Base-by-base conservation (phyloP, 2,329 filamentous ascomycete genomes). In the Penicillium sp. region DNA sequence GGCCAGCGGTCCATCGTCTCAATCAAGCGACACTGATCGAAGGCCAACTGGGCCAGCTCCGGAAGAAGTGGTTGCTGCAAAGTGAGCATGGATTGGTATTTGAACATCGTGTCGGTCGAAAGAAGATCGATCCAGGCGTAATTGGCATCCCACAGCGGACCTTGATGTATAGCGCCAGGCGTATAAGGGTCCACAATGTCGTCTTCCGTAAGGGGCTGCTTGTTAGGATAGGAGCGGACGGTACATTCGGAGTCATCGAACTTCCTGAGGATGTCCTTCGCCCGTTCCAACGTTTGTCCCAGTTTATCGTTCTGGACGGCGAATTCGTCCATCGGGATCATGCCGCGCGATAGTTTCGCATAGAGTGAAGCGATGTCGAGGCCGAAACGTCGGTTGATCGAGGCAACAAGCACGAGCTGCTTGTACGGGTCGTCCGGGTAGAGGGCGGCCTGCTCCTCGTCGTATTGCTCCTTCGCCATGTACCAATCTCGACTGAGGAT, bases 321-420 rank as follows among this genome's bases (percentile, higher is more conserved):
- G 63, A 92, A 95, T 9, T 84, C 80, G 30, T 88, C 81, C 4
- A 81, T 76, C 0, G 78, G 76, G 43, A 95, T 81, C 53, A 85
- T 79, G 11, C 83, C 81, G 54, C 83, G 83, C 25, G 80, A 82
- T 39, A 85, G 82, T 56, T 81, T 82, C 0, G 88, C 85, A 66
- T 92, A 90, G 2, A 96, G 77, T 11, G 87, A 79, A 1, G 90
- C 86, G 75, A 95, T 88, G 52, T 96, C 90, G 66, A 88, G 84
- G 1, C 88, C 89, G 27, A 95, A 83, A 13, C 92, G 75, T 13
- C 89, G 83, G 47, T 89, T 79, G 27, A 81, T 79, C 1, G 88
- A 82, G 28, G 86, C 81, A 35, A 83, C 82, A 22, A 83, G 80
- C 61, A 89, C 85, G 31, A 90, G 81, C 57, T 84, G 85, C 74